These are phyloP conservation scores for Cetraspora pellucida DNA, from an alignment of 192 early-diverging fungal species.

Conservation along the genomic window DNA sequence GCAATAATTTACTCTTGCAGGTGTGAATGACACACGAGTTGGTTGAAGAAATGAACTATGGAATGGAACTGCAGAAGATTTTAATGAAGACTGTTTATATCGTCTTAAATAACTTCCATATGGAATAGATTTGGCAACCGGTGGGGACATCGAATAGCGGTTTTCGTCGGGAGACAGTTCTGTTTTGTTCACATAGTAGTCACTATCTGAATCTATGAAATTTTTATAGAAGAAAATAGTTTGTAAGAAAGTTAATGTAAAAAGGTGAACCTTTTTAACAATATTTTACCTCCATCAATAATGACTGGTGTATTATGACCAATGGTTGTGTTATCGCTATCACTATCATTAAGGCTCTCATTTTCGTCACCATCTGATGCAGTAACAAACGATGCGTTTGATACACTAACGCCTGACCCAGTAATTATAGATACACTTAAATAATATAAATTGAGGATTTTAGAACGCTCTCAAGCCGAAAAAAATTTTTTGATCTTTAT, in stretches of 20 bases:
- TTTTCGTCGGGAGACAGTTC: slow-evolving; percentile 4
- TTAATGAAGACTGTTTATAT: slow-evolving; percentile 43
- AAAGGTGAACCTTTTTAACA: neutral
- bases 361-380: neutral
- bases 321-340: neutral
- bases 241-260: neutral
- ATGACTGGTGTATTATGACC: neutral
- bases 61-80: slow-evolving; percentile 30
- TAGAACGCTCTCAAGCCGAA: neutral
- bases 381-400: slow-evolving; percentile 27
- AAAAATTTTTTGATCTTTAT: neutral
- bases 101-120: slow-evolving; percentile 60
- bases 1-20: slow-evolving; percentile 40
- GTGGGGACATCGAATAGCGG: slow-evolving; percentile 4
- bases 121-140: slow-evolving; percentile 54
- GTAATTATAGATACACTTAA: neutral
- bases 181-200: neutral
- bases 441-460: neutral
- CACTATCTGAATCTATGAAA: slow-evolving; percentile 2
- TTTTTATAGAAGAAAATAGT: neutral
- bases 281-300: neutral
- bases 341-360: neutral
- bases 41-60: slow-evolving; percentile 54
- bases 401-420: slow-evolving; percentile 24
- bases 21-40: slow-evolving; percentile 45